Conservation (phyloP, 176 grass and related monocot genomes). For the Oryza nivara region DNA sequence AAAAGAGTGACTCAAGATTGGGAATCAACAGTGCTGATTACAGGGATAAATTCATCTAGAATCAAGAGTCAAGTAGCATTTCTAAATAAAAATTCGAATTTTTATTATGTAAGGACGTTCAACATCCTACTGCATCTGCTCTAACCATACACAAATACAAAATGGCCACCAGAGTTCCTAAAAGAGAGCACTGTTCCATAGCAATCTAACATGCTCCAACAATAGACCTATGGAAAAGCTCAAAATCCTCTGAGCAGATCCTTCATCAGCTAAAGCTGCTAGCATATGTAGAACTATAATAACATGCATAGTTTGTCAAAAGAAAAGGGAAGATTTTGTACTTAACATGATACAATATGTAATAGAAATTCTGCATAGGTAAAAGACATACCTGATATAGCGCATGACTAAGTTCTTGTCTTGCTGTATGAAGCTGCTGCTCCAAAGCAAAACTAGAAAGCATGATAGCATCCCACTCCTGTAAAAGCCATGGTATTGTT, state of each 20-base stretch:
- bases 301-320: background rate
- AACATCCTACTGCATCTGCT: background rate
- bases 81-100: background rate
- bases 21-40: background rate
- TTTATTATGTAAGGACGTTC: background rate
- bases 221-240: slow-evolving; percentile 7
- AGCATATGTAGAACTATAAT: background rate
- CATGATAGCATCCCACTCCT: slow-evolving; percentile 99
- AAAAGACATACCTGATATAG: slow-evolving; percentile 78
- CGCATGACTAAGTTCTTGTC: slow-evolving; percentile 97
- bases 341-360: background rate
- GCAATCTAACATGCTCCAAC: background rate
- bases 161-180: background rate
- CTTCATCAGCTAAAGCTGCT: background rate
- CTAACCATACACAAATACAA: background rate
- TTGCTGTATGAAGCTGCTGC: slow-evolving; percentile 96
- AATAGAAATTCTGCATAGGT: slow-evolving; percentile 18
- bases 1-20: background rate
- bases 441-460: slow-evolving; percentile 94
- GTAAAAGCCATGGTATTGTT: slow-evolving; percentile 29
- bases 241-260: background rate
- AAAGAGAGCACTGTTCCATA: slow-evolving; percentile 8
- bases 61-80: background rate
- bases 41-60: slow-evolving; percentile 10
- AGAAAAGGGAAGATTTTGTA: slow-evolving; percentile 5